Conservation (phyloP, 2,329 filamentous ascomycete genomes). For the Calonectria honghensis region DNA sequence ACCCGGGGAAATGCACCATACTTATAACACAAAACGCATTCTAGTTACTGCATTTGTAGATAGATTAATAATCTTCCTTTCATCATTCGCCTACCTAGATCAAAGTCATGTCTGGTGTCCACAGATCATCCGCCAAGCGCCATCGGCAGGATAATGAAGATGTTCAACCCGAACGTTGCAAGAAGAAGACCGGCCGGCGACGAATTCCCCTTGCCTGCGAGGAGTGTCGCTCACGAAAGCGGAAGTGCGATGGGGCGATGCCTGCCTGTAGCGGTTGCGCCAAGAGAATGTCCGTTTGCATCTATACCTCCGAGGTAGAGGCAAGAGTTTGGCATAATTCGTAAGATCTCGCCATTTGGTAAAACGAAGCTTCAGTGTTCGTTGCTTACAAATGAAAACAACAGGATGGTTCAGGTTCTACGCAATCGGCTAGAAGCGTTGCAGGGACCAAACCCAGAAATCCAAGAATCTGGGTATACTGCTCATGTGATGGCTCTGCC, state of each 20-base stretch:
- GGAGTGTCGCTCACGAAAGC: conserved; percentile 1
- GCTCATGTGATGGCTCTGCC: not conserved
- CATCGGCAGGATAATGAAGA: not conserved
- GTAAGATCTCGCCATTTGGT: not conserved
- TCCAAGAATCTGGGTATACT: not conserved
- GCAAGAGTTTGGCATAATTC: not conserved
- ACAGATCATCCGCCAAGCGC: not conserved
- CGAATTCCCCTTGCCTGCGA: not conserved
- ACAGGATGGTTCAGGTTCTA: not conserved
- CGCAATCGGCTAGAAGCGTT: not conserved
- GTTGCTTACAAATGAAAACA: not conserved
- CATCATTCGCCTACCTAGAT: not conserved
- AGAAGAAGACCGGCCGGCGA: not conserved
- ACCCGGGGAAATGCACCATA: not conserved
- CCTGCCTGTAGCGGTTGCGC: not conserved
- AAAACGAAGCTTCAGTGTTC: not conserved
- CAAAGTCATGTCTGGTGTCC: not conserved
- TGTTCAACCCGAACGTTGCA: not conserved
- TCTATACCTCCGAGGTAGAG: not conserved
- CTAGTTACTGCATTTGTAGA: not conserved
- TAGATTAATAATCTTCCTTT: not conserved
- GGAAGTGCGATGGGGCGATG: conserved; percentile 1
- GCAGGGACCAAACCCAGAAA: not conserved
- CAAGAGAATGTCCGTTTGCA: not conserved
- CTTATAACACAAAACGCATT: not conserved